phyloP scores from a whole-genome alignment of 2,329 filamentous ascomycete genomes.

The Tolypocladium inflatum region DNA sequence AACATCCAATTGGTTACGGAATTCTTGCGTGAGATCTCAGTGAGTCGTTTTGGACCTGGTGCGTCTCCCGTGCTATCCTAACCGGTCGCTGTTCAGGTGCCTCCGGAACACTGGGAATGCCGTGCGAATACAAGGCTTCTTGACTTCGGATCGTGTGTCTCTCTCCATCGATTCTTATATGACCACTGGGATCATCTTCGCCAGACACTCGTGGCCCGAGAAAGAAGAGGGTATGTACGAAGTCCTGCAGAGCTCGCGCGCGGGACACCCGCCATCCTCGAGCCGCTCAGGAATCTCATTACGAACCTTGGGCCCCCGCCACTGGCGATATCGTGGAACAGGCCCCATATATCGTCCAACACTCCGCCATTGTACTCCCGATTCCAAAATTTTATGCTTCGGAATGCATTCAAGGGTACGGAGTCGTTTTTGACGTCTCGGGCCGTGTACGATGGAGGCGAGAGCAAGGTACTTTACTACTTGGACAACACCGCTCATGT shows the following conservation, averaged over 20 bases:
- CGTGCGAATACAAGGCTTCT: slow-evolving; percentile 40
- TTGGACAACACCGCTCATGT: not conserved
- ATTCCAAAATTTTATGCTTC: slow-evolving; percentile 65
- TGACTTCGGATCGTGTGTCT: slow-evolving; percentile 63
- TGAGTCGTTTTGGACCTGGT: slow-evolving; percentile 21
- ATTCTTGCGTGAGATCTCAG: slow-evolving; percentile 59
- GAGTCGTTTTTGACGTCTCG: slow-evolving; percentile 56
- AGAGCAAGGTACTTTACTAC: slow-evolving; percentile 48
- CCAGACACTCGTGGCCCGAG: slow-evolving; percentile 51
- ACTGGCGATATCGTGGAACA: slow-evolving; percentile 59
- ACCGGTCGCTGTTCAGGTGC: slow-evolving; percentile 23
- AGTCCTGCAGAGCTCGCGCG: slow-evolving; percentile 43
- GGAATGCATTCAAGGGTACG: slow-evolving; percentile 55
- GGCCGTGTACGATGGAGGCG: slow-evolving; percentile 61
- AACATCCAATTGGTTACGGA: slow-evolving; percentile 60
- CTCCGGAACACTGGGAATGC: slow-evolving; percentile 35
- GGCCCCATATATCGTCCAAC: slow-evolving; percentile 55
- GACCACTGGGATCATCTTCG: slow-evolving; percentile 64
- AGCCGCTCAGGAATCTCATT: slow-evolving; percentile 52
- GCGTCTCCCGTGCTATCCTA: not conserved
- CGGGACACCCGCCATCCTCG: slow-evolving; percentile 46
- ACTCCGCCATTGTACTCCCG: slow-evolving; percentile 55
- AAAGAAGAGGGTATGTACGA: slow-evolving; percentile 46
- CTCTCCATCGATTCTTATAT: slow-evolving; percentile 59
- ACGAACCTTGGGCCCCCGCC: slow-evolving; percentile 58